A percentile compares a stretch with the other conserved stretches of the same genome.
Evolutionary conservation across 1,139 yeast species (phyloP).

Genomic region (Suhomyces bribrorum): DNA sequence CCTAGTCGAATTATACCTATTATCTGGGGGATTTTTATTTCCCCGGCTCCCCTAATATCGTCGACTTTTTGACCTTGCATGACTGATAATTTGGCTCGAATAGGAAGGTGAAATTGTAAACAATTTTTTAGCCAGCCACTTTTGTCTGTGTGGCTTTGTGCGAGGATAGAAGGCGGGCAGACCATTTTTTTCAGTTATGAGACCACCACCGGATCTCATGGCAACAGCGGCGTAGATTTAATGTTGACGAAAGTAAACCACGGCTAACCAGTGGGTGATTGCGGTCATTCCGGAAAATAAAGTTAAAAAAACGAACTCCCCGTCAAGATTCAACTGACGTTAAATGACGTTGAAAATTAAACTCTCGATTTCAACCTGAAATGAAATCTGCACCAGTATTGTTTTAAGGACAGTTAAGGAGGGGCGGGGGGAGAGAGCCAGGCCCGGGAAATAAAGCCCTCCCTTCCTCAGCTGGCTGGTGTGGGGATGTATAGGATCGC

Average conservation of each 20-base stretch:
- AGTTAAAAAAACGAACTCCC: too few relatives aligned
- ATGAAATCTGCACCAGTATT: neutral
- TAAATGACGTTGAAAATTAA: too few relatives aligned
- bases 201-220: too few relatives aligned
- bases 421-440: neutral
- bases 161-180: conserved; percentile 7
- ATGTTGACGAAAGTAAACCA: too few relatives aligned
- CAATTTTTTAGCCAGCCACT: conserved; percentile 12
- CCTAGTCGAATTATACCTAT: too few relatives aligned
- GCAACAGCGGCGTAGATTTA: too few relatives aligned
- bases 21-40: neutral
- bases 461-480: too few relatives aligned
- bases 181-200: neutral
- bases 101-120: conserved; percentile 15
- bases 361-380: too few relatives aligned
- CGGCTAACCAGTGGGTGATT: too few relatives aligned
- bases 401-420: neutral
- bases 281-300: too few relatives aligned
- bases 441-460: neutral
- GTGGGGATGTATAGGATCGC: neutral
- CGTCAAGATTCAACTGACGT: too few relatives aligned
- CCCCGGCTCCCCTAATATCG: neutral
- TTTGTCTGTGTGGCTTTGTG: conserved; percentile 10
- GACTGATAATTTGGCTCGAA: conserved; percentile 9
- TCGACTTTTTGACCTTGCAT: conserved; percentile 1